Percentiles rank a stretch among this genome's conserved stretches.
Evolutionary conservation across 345 rosid species (phyloP).

Genomic region (Citrus cavaleriei): DNA sequence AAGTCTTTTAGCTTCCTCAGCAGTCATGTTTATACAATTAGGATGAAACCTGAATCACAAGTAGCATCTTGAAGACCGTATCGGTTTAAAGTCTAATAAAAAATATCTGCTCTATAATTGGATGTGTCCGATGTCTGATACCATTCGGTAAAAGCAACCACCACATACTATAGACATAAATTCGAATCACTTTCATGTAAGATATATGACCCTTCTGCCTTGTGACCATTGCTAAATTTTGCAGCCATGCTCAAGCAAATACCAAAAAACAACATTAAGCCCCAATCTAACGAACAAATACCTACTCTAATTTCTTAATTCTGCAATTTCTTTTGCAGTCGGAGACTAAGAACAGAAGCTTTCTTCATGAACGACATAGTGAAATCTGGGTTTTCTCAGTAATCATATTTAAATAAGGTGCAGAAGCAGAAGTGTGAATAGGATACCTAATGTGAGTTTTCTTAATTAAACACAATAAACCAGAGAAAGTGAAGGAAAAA

Average conservation of each 20-base stretch:
- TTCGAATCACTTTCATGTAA: neutral
- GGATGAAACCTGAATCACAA: conserved; percentile 97
- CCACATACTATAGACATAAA: neutral
- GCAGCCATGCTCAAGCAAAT: neutral
- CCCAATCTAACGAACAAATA: too few relatives aligned
- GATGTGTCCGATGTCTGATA: conserved; percentile 2
- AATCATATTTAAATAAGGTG: neutral
- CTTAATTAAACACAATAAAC: too few relatives aligned
- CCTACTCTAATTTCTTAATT: neutral
- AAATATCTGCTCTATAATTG: conserved; percentile 3
- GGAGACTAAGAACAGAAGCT: neutral
- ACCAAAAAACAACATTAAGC: neutral
- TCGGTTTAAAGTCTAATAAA: conserved; percentile 8
- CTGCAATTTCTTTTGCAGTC: neutral
- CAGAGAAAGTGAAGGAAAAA: too few relatives aligned
- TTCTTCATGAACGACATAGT: neutral
- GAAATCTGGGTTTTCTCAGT: neutral
- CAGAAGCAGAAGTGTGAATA: neutral
- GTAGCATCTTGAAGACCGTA: conserved; percentile 33
- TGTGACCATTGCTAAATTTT: neutral
- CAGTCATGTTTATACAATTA: conserved; percentile 84
- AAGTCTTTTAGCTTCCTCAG: conserved; percentile 75
- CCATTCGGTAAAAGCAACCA: neutral
- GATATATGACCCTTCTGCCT: neutral
- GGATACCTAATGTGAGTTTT: too few relatives aligned